Base-by-base conservation (phyloP, 2,329 filamentous ascomycete species). In the Cladosporium sp. region DNA sequence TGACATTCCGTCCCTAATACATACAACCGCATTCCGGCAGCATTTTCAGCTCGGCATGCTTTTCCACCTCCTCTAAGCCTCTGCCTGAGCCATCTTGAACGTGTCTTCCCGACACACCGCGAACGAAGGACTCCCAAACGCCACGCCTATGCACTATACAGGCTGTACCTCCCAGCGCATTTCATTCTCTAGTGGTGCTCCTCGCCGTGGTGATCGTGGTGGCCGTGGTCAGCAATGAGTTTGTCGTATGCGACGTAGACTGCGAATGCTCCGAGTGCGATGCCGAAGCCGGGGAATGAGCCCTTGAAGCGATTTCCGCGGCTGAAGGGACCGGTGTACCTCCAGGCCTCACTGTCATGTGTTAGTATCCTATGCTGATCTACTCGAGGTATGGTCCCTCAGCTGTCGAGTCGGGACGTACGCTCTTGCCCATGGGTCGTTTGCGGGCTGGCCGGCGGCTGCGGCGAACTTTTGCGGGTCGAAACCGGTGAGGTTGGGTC, bases 181-280 rank as follows among this genome's bases (percentile, higher is more conserved):
- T 28, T 34, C 40, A 19, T 47, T 32, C 22, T 55, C 52, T 55
- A 66, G 42, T 66, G 64, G 47, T 66, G 62, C 22, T 42, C 65
- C 37, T 65, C 64, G 40, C 61, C 64, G 35, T 64, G 61, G 56
- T 56, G 60, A 40, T 60, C 47, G 36, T 57, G 55, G 50, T 70
- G 68, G n/a, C 61, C 63, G 58, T 77, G 71, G 70, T 88, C 82
- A 66, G 96, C 72, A 75, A 97, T 96, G 56, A 95, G 77, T 74
- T 94, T 84, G 79, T 99, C 94, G 75, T 91, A 96, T 60, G 83
- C 85, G 74, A 92, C 91, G 79, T 99, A 99, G 62, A 80, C 87
- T 50, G 88, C 85, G 74, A 99, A 99, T 45, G 93, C 92, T 60
- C 94, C 92, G 4, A 89, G 89, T 32, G 91, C 94, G 67, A 93